Percentiles rank a stretch among this genome's conserved stretches.
Conservation (phyloP, 768 basidiomycete species). For the Hemileccinum impolitum region DNA sequence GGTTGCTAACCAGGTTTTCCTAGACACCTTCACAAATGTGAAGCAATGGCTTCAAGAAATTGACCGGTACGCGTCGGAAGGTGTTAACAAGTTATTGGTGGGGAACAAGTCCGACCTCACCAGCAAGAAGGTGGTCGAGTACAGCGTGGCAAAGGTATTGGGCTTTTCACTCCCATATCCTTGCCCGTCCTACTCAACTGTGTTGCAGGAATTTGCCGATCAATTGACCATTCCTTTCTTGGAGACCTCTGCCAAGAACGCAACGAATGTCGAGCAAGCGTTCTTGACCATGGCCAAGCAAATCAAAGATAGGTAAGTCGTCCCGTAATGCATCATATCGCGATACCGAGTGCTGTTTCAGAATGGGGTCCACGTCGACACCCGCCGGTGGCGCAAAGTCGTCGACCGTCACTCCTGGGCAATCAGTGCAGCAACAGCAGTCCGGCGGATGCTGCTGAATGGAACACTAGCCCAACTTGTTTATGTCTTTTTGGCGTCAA, state of each 20-base stretch:
- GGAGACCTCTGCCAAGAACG: slow-evolving; percentile 99
- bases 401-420: slow-evolving; percentile 79
- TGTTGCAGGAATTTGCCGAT: slow-evolving; percentile 83
- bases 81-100: slow-evolving; percentile 97
- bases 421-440: slow-evolving; percentile 75
- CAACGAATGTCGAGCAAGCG: slow-evolving; percentile 97
- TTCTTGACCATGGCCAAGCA: slow-evolving; percentile 99
- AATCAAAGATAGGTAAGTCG: slow-evolving; percentile 80
- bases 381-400: slow-evolving; percentile 76
- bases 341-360: slow-evolving; percentile 25
- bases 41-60: slow-evolving; percentile 96
- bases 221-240: slow-evolving; percentile 92
- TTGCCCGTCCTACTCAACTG: slow-evolving; percentile 4
- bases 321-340: not conserved
- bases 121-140: slow-evolving; percentile 93
- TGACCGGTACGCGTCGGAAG: slow-evolving; percentile 94
- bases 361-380: slow-evolving; percentile 83
- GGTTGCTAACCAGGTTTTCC: slow-evolving; percentile 5
- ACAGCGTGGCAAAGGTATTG: slow-evolving; percentile 77
- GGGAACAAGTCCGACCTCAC: slow-evolving; percentile 99
- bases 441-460: slow-evolving; percentile 77
- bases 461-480: slow-evolving; percentile 12
- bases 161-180: not conserved
- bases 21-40: slow-evolving; percentile 92
- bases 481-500: slow-evolving; percentile 15